phyloP scores from a whole-genome alignment of 441 rosid species.

The Erodium texanum region DNA sequence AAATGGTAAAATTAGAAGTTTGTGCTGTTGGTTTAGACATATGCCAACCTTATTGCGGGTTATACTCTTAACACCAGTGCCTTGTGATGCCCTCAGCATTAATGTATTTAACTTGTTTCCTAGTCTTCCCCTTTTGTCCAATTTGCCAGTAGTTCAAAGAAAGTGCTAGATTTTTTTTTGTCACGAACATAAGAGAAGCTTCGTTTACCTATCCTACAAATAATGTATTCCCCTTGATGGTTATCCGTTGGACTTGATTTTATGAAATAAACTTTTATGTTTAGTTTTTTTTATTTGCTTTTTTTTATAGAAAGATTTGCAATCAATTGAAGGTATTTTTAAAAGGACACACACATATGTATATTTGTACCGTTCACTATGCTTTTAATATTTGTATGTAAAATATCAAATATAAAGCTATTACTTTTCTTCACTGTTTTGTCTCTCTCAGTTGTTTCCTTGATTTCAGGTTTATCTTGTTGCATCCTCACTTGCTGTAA shows the following conservation, averaged over 20 bases:
- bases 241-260: neutral
- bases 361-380: neutral
- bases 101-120: neutral
- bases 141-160: neutral
- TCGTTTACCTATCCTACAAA: neutral
- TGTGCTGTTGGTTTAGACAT: slow-evolving; percentile 1
- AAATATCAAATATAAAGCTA: neutral
- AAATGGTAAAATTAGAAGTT: neutral
- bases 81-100: neutral
- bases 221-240: neutral
- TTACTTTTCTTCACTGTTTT: neutral
- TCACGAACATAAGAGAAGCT: neutral
- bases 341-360: neutral
- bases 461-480: slow-evolving; percentile 52
- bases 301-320: neutral
- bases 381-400: neutral
- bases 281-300: neutral
- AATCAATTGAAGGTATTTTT: neutral
- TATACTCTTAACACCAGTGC: neutral
- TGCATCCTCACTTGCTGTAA: slow-evolving; percentile 35
- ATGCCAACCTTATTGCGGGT: neutral
- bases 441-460: slow-evolving; percentile 7
- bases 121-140: neutral
- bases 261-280: neutral
- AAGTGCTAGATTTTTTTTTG: neutral